Evolutionary conservation across 805 yeast genomes (phyloP).

Genomic region (Tanozyma kutaoensis): DNA sequence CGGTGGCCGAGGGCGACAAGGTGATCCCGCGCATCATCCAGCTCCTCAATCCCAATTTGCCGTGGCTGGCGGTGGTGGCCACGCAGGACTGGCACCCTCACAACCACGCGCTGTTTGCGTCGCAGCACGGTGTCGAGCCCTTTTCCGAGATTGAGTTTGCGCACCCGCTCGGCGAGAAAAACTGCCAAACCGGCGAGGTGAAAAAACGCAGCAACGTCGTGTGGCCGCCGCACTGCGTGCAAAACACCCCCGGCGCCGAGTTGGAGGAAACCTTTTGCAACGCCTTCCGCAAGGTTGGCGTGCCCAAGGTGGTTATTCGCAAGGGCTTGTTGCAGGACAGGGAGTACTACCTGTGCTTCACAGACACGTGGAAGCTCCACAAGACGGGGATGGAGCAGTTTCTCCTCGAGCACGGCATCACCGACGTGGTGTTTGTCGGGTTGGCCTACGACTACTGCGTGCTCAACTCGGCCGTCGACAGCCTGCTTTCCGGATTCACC

Average conservation of each 20-base stretch:
- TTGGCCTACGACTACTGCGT: conserved; percentile 86
- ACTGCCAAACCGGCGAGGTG: conserved; percentile 10
- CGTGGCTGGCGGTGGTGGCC: conserved; percentile 56
- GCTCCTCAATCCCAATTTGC: conserved; percentile 23
- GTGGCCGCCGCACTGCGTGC: conserved; percentile 93
- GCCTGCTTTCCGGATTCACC: conserved; percentile 45
- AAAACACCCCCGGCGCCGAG: conserved; percentile 51
- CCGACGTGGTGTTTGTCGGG: conserved; percentile 64
- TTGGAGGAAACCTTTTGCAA: conserved; percentile 38
- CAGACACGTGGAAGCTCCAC: conserved; percentile 64
- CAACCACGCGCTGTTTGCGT: conserved; percentile 74
- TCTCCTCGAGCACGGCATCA: conserved; percentile 33
- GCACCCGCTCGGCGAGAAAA: conserved; percentile 31
- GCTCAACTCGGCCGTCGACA: conserved; percentile 59
- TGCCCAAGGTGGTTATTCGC: conserved; percentile 31
- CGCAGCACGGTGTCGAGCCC: conserved; percentile 41
- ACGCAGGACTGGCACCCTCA: conserved; percentile 86
- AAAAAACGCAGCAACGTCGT: conserved; percentile 29
- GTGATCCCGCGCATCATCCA: conserved; percentile 39
- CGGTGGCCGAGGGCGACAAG: conserved; percentile 51
- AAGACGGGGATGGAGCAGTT: conserved; percentile 49
- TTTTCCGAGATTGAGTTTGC: conserved; percentile 34
- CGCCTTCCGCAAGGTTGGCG: conserved; percentile 18
- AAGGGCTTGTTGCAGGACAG: conserved; percentile 65
- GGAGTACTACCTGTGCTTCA: conserved; percentile 82